Evolutionary conservation across 1,139 yeast species (phyloP).

Genomic region (Yamadazyma sp.): DNA sequence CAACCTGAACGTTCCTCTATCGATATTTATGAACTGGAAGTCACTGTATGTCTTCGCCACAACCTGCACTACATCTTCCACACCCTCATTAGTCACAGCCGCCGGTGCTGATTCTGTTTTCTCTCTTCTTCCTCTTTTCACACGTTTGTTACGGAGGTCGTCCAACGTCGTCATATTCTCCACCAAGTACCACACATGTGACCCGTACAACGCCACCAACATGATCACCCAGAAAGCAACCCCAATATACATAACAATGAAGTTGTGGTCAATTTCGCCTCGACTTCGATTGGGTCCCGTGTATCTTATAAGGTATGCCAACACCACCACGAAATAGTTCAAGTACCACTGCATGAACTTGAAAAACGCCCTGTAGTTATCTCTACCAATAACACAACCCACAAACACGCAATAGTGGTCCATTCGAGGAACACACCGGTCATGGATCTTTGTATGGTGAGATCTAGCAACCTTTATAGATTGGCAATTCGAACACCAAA

Average conservation of each 20-base stretch:
- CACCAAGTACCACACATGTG: constrained; percentile 38
- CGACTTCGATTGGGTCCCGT: constrained; percentile 25
- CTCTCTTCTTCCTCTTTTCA: constrained; percentile 6
- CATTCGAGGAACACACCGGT: constrained; percentile 52
- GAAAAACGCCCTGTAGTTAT: constrained; percentile 54
- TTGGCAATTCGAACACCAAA: constrained; percentile 56
- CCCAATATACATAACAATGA: constrained; percentile 41
- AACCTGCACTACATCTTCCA: no score
- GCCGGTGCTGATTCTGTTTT: no score
- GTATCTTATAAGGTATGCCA: constrained; percentile 26
- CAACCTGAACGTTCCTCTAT: constrained; percentile 22
- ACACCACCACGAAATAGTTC: constrained; percentile 27
- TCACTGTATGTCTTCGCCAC: no score
- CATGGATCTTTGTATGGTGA: constrained; percentile 52
- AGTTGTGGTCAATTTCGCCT: constrained; percentile 42
- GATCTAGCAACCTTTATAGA: constrained; percentile 54
- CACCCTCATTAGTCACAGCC: constrained; percentile 4
- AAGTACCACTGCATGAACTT: constrained; percentile 43
- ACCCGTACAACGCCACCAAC: constrained; percentile 33
- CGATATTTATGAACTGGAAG: constrained; percentile 31
- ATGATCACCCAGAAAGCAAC: constrained; percentile 44
- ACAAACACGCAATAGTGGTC: constrained; percentile 72
- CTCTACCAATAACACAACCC: constrained; percentile 57
- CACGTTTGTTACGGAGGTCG: constrained; percentile 27
- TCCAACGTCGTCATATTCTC: constrained; percentile 49